Evolutionary conservation across 2,329 filamentous ascomycete genomes (phyloP), one percentile per base, ranked within the genome.

Genomic region (Graphilbum sp.): DNA sequence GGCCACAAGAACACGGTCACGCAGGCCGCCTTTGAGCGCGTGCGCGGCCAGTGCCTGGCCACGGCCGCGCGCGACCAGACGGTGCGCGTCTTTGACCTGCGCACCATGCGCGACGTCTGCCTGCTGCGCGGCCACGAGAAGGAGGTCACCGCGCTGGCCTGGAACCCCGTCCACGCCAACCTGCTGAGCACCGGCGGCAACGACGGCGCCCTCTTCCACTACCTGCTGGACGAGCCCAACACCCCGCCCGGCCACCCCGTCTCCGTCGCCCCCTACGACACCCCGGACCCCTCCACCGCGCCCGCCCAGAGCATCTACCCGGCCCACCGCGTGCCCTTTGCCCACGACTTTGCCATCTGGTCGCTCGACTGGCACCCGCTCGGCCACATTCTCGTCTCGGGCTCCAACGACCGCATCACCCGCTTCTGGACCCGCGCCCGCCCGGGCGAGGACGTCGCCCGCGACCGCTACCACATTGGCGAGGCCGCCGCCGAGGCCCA

Each of bases 1-100:
- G 88, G 86, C 32, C 90, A 96, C 59, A 98, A 98, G 57, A 96
- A 94, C 54, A 93, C 86, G 29, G 87, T 98, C 50, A 90, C 86
- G 33, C 90, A 90, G 53, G 92, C 87, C 0, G 62, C 80, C 34
- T 98, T 98, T 53, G 90, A 95, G 54, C 79, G 79, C 37, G 77
- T 83, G 10, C 79, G 83, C 51, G 87, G 84, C 23, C 71, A 79
- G 46, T 79, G 93, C 43, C 70, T 98, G 35, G 90, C 88, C 27
- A 95, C 90, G 1, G 92, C 86, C 24, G 90, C 87, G 32, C 74
- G 90, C 54, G 90, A 98, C 52, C 84, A 93, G 55, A 93, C 84
- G 1, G 86, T 87, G 9, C 76, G 90, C 43, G 75, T 98, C 34
- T 96, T 96, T 51, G 90, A 98, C 55, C 67, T 98, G 40, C 76